A percentile compares a stretch with the other conserved stretches of the same genome.
Evolutionary conservation across 345 rosid genomes (phyloP).

Genomic region (Balakata baccata): DNA sequence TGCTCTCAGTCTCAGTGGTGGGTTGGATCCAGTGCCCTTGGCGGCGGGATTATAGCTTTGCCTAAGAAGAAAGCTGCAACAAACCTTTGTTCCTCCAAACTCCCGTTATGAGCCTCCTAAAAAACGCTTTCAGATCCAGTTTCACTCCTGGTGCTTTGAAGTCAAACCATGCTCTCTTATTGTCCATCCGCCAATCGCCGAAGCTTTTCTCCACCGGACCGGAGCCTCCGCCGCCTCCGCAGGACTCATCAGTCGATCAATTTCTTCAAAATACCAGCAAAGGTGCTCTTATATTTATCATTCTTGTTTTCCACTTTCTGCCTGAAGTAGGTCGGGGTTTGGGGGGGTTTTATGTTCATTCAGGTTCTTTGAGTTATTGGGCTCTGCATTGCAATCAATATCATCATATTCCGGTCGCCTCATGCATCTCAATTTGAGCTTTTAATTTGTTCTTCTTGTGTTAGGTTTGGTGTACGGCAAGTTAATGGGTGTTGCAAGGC

Average conservation of each 20-base stretch:
- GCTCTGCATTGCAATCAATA: too few species aligned
- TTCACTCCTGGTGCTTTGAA: not conserved
- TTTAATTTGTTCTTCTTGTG: not conserved
- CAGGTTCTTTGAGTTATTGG: not conserved
- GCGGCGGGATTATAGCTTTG: not conserved
- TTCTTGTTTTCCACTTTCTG: not conserved
- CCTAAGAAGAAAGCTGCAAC: not conserved
- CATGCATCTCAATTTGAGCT: not conserved
- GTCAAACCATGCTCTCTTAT: not conserved
- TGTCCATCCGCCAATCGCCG: not conserved
- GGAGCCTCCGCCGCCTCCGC: conserved; percentile 33
- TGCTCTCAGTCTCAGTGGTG: not conserved
- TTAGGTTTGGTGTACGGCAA: conserved; percentile 49
- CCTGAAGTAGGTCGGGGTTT: too few species aligned
- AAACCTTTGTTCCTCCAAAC: not conserved
- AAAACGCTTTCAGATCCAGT: conserved; percentile 11
- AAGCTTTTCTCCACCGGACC: conserved; percentile 52
- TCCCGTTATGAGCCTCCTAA: conserved; percentile 4
- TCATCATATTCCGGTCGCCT: not conserved
- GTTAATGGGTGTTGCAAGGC: conserved; percentile 40
- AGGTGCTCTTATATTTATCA: conserved; percentile 6
- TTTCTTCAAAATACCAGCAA: conserved; percentile 24
- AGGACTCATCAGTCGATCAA: conserved; percentile 29
- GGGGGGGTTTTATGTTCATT: not conserved
- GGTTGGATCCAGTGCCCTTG: not conserved